A percentile compares a stretch with the other conserved stretches of the same genome.
Evolutionary conservation across 1,139 yeast species (phyloP).

Genomic region (Suhomyces wounanorum): DNA sequence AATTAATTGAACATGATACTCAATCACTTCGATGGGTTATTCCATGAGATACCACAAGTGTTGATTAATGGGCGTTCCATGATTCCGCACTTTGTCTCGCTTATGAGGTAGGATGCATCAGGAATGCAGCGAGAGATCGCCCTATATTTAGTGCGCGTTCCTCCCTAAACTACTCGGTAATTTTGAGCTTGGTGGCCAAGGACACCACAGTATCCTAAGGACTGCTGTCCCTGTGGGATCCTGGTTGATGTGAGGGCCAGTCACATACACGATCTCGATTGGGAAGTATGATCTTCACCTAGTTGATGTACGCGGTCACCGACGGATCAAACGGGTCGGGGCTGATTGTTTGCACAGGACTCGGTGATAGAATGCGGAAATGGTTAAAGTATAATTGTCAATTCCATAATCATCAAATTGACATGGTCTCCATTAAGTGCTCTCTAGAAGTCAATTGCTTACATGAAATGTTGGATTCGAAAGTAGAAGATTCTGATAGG

Average conservation of each 20-base stretch:
- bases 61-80: neutral
- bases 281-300: neutral
- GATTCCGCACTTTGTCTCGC: neutral
- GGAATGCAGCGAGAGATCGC: neutral
- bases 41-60: no score
- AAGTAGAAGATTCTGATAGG: no score
- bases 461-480: no score
- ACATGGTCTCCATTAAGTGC: no score
- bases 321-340: neutral
- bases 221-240: no score
- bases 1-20: no score
- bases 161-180: neutral
- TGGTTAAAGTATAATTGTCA: neutral
- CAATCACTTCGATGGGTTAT: no score
- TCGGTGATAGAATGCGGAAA: neutral
- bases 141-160: neutral
- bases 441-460: no score
- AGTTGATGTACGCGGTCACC: neutral
- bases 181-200: neutral
- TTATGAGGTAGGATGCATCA: neutral
- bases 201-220: neutral
- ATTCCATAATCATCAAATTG: neutral
- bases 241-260: neutral
- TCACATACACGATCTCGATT: neutral
- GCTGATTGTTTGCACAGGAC: neutral